Evolutionary conservation across 192 early-diverging fungal species (phyloP).

Genomic region (Powellomyces hirtus): DNA sequence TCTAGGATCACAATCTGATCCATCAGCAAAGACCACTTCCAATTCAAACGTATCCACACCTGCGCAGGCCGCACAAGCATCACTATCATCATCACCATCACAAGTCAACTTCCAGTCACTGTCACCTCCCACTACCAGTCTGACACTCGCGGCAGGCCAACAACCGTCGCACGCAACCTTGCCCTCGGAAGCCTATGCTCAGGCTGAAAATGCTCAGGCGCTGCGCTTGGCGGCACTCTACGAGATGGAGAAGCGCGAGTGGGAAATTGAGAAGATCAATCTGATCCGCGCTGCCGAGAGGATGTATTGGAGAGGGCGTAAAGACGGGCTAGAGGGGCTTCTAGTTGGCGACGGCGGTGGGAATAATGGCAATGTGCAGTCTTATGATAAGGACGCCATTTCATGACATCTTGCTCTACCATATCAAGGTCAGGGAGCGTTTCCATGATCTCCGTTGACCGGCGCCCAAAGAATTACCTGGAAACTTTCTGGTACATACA

Average conservation of each 20-base stretch:
- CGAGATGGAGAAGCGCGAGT: slow-evolving; percentile 4
- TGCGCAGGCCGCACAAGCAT: neutral
- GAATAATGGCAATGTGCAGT: no score
- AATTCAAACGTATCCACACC: neutral
- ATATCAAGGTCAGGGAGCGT: no score
- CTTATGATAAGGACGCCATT: no score
- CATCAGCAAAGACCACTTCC: neutral
- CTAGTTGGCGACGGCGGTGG: neutral
- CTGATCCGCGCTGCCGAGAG: slow-evolving; percentile 9
- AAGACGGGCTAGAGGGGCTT: slow-evolving; percentile 3
- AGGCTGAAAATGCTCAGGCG: neutral
- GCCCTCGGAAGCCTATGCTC: neutral
- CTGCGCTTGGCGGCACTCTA: neutral
- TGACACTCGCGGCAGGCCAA: neutral
- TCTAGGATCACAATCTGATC: neutral
- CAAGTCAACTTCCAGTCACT: neutral
- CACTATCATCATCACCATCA: neutral
- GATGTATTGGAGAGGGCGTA: slow-evolving; percentile 9
- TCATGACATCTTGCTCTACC: no score
- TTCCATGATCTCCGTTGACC: no score
- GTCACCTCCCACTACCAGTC: neutral
- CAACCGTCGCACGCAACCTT: neutral
- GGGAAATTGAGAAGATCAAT: slow-evolving; percentile 3
- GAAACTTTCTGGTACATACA: no score
- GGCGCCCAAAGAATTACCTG: no score